Percentiles rank a stretch among this genome's conserved stretches.
These are phyloP conservation scores for Ophiostoma sp. DNA, from an alignment of 2,329 filamentous ascomycete species.

Conservation along the genomic window DNA sequence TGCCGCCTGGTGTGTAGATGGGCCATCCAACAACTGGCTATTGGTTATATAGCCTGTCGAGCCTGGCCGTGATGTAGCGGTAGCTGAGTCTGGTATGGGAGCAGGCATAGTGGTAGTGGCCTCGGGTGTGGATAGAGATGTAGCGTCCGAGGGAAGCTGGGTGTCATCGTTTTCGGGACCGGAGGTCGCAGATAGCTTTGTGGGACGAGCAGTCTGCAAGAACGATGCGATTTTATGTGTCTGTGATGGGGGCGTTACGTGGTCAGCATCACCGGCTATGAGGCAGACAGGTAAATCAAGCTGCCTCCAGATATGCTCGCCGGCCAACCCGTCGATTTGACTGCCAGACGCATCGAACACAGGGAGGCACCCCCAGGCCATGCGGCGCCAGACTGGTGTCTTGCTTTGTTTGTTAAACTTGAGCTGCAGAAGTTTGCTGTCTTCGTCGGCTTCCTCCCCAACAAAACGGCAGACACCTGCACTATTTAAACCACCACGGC, in stretches of 20 bases:
- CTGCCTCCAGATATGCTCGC: conserved; percentile 63
- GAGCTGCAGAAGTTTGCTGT: conserved; percentile 62
- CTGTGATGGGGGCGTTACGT: conserved; percentile 49
- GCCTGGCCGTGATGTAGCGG: neutral
- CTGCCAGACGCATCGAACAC: conserved; percentile 46
- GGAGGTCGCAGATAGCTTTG: neutral
- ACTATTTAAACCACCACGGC: conserved; percentile 70
- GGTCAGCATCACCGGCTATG: conserved; percentile 70
- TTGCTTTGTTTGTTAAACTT: conserved; percentile 77
- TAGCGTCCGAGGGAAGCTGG: neutral
- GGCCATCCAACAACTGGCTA: no score
- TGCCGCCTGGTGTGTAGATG: neutral
- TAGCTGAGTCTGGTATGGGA: neutral
- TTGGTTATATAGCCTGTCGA: neutral
- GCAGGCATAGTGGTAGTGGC: no score
- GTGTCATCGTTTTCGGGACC: neutral
- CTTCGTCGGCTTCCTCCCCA: conserved; percentile 57
- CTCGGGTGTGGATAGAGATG: neutral
- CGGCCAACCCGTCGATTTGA: conserved; percentile 60
- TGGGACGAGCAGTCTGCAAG: neutral
- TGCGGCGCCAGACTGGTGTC: conserved; percentile 75
- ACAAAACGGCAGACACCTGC: conserved; percentile 74
- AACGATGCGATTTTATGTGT: conserved; percentile 34
- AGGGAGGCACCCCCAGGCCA: conserved; percentile 68
- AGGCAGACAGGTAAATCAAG: conserved; percentile 71